These are phyloP conservation scores for Penicillium occitanis DNA, from an alignment of 2,329 filamentous ascomycete species.

Conservation along the genomic window DNA sequence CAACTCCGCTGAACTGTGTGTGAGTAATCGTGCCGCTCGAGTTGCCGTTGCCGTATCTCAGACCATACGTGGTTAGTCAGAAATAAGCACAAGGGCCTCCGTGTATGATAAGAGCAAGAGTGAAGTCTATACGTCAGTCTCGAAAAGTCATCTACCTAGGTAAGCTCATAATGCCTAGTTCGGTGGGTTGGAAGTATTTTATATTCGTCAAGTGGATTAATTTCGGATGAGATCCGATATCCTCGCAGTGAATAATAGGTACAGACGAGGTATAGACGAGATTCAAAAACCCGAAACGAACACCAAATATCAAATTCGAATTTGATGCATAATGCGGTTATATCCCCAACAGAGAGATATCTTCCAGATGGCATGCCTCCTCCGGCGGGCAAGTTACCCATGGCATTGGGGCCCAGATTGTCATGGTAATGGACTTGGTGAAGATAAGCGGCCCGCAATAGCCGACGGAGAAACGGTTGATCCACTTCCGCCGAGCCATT, in stretches of 20 bases:
- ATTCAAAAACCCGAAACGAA: background rate
- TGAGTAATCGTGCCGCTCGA: background rate
- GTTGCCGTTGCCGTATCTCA: background rate
- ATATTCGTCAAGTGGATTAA: background rate
- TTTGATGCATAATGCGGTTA: background rate
- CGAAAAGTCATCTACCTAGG: no score
- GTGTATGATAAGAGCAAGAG: no score
- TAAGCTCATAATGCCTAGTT: background rate
- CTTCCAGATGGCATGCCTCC: background rate
- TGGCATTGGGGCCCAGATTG: background rate
- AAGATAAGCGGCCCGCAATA: background rate
- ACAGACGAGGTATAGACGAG: background rate
- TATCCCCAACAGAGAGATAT: background rate
- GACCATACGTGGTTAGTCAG: background rate
- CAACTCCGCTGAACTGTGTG: background rate
- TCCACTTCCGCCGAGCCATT: conserved; percentile 2
- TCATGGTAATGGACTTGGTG: background rate
- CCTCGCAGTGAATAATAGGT: background rate
- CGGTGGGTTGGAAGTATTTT: background rate
- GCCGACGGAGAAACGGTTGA: conserved; percentile 1
- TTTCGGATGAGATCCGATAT: background rate
- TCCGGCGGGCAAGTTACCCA: background rate
- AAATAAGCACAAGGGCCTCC: background rate
- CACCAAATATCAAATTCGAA: background rate
- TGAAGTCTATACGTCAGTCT: no score